These are phyloP conservation scores for Hirschfeldia incana DNA, from an alignment of 345 rosid species.

Conservation along the genomic window DNA sequence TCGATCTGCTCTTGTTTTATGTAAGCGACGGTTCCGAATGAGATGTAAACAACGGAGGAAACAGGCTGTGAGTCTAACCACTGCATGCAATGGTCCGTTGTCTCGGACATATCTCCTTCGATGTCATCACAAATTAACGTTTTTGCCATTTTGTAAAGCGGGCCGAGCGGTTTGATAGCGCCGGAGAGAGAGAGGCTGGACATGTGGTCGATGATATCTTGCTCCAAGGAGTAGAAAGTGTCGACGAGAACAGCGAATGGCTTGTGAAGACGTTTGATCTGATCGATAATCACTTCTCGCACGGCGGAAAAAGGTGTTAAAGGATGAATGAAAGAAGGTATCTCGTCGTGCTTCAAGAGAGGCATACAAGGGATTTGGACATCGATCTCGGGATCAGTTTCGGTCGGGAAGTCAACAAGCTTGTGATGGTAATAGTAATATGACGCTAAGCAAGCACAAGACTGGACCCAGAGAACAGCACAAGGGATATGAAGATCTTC, in stretches of 20 bases:
- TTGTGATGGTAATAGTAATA: slow-evolving; percentile 66
- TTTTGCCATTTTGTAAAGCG: slow-evolving; percentile 46
- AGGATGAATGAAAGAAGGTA: slow-evolving; percentile 76
- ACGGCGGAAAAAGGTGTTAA: slow-evolving; percentile 46
- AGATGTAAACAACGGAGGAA: slow-evolving; percentile 73
- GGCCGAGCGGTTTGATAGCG: slow-evolving; percentile 53
- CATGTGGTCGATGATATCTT: slow-evolving; percentile 58
- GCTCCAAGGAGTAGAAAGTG: slow-evolving; percentile 70
- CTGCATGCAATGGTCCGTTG: slow-evolving; percentile 58
- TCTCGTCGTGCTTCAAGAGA: slow-evolving; percentile 65
- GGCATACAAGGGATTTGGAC: slow-evolving; percentile 77
- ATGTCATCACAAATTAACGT: slow-evolving; percentile 28
- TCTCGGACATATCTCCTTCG: slow-evolving; percentile 52
- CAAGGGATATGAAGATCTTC: slow-evolving; percentile 66
- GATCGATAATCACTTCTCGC: slow-evolving; percentile 53
- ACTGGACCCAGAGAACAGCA: slow-evolving; percentile 90
- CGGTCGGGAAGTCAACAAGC: slow-evolving; percentile 55
- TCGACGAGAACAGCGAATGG: slow-evolving; percentile 75
- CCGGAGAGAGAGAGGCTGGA: slow-evolving; percentile 49
- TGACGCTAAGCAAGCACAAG: slow-evolving; percentile 69
- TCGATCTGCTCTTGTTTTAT: slow-evolving; percentile 66
- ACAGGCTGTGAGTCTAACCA: slow-evolving; percentile 71
- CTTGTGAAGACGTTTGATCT: slow-evolving; percentile 60
- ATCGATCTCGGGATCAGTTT: slow-evolving; percentile 52
- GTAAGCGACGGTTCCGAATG: slow-evolving; percentile 65